A percentile compares a stretch with the other conserved stretches of the same genome.
These are phyloP conservation scores for Ustilago bromivora DNA, from an alignment of 1,284 basidiomycete genomes.

Conservation along the genomic window DNA sequence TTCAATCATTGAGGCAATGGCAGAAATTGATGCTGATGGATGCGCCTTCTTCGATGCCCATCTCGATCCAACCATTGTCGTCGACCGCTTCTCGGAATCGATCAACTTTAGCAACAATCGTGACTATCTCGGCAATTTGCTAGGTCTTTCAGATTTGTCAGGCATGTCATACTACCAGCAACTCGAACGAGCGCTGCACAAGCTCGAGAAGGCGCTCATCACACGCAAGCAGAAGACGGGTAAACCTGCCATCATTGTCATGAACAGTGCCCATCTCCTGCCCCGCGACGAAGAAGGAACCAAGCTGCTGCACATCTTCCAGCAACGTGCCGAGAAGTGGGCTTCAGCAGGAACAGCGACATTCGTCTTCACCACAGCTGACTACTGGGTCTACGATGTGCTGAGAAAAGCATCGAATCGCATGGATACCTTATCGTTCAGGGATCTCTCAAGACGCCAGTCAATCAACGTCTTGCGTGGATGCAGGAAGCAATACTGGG, in stretches of 20 bases:
- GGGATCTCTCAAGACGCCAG: constrained; percentile 57
- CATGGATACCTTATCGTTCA: constrained; percentile 66
- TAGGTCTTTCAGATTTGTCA: constrained; percentile 61
- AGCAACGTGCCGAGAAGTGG: constrained; percentile 67
- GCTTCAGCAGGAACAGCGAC: constrained; percentile 61
- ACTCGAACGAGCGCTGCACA: constrained; percentile 63
- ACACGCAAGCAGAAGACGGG: constrained; percentile 48
- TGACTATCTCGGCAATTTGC: constrained; percentile 64
- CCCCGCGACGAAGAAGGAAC: constrained; percentile 61
- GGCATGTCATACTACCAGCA: constrained; percentile 62
- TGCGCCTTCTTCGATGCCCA: constrained; percentile 66
- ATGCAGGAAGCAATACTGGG: constrained; percentile 63
- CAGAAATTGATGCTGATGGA: constrained; percentile 58
- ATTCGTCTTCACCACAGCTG: constrained; percentile 60
- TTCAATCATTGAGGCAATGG: constrained; percentile 65
- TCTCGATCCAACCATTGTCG: constrained; percentile 55
- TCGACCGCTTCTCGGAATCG: constrained; percentile 62
- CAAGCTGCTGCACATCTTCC: constrained; percentile 61
- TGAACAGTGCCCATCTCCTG: constrained; percentile 63
- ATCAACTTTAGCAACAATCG: constrained; percentile 66
- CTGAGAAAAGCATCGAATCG: constrained; percentile 60
- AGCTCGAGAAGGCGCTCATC: constrained; percentile 63
- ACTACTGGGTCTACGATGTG: constrained; percentile 64
- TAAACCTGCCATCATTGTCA: constrained; percentile 65
- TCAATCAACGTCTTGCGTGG: constrained; percentile 56